Base-by-base conservation (phyloP, 805 yeast species). In the Candida khao-thaluensis region DNA sequence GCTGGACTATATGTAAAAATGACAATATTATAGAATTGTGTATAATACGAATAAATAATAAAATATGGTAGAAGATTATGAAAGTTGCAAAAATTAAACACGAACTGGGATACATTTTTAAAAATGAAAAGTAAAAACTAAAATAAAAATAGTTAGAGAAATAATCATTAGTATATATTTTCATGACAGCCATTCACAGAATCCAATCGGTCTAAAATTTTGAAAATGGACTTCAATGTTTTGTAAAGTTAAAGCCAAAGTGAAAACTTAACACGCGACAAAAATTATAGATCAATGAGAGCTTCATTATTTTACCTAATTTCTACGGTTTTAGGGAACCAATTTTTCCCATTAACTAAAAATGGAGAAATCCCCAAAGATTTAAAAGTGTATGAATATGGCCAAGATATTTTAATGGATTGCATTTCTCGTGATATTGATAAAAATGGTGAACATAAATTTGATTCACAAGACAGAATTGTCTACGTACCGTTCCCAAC, bases 401-500 rank as follows among this genome's bases (percentile, higher is more conserved):
- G 73, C 3, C 75, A 77, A 35, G 59, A 54, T 6, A 56, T 82
- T 10, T 59, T 70, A 30, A 51, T 82, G 36, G 76, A 73, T 48
- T 85, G 93, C 56, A 83, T 80, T 43, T 59, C 74, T 35, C 68
- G 93, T 51, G 76, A 81, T 47, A 84, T 85, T 38, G 86, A 82
- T 29, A 33, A 24, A 24, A 77, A 71, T 45, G 93, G 93, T 39
- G 91, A 85, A 55, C 91, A 85, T 62, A 69, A 75, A 42, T 80
- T 81, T 45, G 88, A 82, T 52, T 69, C 67, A n/a, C 61, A 72
- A n/a, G 75, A 76, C 7, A 64, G 76, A 41, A 77, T 85, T 39
- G 56, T 82, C 12, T 83, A 79, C 49, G 69, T 57, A 2, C 63
- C 74, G 4, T 81, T 83, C 48, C 85, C 88, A 2, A 60, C 50